phyloP scores from a whole-genome alignment of 2,329 filamentous ascomycete genomes.

The Diaporthe ilicicola region DNA sequence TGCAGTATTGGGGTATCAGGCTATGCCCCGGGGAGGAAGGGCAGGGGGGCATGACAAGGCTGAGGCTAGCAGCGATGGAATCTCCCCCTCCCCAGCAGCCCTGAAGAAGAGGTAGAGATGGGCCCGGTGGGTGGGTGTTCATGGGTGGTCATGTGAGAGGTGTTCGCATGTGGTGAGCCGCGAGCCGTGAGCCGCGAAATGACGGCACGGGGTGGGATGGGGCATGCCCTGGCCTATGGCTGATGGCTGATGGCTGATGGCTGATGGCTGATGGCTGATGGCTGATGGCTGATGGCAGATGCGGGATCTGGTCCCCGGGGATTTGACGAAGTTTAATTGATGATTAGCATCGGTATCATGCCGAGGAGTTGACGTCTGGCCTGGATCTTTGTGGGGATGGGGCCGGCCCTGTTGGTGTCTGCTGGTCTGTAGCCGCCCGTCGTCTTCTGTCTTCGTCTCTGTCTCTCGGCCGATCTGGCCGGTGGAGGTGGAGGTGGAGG shows the following conservation, averaged over 20 bases:
- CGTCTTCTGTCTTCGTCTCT: not conserved
- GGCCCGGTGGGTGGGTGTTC: too few relatives aligned
- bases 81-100: not conserved
- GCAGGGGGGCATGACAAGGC: not conserved
- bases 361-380: not conserved
- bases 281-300: too few relatives aligned
- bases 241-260: not conserved
- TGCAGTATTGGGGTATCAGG: not conserved
- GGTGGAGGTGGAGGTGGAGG: not conserved
- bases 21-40: not conserved
- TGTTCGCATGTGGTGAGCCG: not conserved
- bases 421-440: not conserved
- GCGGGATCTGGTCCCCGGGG: conserved; percentile 10
- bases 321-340: conserved; percentile 10
- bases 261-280: not conserved
- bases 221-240: not conserved
- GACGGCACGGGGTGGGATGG: not conserved
- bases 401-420: too few relatives aligned
- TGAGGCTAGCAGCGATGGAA: not conserved
- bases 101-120: not conserved
- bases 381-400: not conserved
- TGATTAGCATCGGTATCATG: conserved; percentile 10
- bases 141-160: conserved; percentile 10
- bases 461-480: not conserved
- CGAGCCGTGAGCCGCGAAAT: not conserved